These are phyloP conservation scores for Lagenaria siceraria DNA, from an alignment of 306 rosid species.

Conservation along the genomic window DNA sequence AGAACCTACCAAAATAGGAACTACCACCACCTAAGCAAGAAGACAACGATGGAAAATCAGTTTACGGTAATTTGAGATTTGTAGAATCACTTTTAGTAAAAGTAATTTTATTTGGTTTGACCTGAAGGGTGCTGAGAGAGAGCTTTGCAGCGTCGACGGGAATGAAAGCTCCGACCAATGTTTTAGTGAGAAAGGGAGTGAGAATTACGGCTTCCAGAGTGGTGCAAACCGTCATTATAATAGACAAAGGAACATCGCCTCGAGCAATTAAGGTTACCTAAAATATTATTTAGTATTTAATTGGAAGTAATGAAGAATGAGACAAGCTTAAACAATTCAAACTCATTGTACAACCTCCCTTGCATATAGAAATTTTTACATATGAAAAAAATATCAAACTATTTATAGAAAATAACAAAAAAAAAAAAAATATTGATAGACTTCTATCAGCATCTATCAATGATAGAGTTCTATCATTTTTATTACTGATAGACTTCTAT, in stretches of 20 bases:
- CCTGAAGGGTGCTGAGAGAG: constrained; percentile 32
- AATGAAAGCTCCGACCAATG: constrained; percentile 20
- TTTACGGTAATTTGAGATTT: too few species aligned
- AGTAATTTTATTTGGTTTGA: background rate
- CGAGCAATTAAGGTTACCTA: constrained; percentile 32
- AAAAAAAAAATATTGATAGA: too few species aligned
- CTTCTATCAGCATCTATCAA: too few species aligned
- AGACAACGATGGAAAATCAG: background rate
- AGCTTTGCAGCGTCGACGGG: constrained; percentile 24
- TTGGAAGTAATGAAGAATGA: too few species aligned
- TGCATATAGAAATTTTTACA: too few species aligned
- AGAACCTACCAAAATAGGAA: constrained; percentile 26
- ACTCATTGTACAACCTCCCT: too few species aligned
- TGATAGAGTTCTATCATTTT: too few species aligned
- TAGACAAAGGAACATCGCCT: constrained; percentile 37
- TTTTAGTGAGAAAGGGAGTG: constrained; percentile 27
- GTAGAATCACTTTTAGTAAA: too few species aligned
- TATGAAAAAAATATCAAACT: too few species aligned
- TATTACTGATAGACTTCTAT: too few species aligned
- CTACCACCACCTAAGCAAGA: constrained; percentile 18
- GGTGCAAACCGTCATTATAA: constrained; percentile 32
- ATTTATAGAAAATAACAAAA: too few species aligned
- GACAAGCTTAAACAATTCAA: too few species aligned
- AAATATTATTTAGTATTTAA: background rate
- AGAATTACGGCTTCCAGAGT: constrained; percentile 28